phyloP scores from a whole-genome alignment of 805 yeast species.

The Lipomyces anomalus region DNA sequence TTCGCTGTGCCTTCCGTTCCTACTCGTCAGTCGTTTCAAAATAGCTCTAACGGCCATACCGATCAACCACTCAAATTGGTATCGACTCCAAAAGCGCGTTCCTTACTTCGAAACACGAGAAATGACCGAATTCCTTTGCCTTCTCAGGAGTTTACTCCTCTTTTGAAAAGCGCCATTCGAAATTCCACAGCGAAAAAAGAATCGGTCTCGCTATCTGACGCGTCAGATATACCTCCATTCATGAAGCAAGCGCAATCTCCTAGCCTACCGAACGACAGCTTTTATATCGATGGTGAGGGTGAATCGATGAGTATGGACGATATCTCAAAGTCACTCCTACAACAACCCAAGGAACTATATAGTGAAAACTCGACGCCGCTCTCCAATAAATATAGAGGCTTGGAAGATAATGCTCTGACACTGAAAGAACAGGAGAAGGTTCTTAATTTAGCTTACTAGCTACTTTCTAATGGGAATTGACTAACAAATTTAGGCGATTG shows the following conservation, averaged over 20 bases:
- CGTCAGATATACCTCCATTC: constrained; percentile 3
- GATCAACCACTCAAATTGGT: too few relatives aligned
- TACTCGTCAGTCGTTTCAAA: too few relatives aligned
- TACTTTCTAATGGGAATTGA: background rate
- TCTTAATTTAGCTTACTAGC: background rate
- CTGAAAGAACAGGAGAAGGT: constrained; percentile 26
- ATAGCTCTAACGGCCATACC: too few relatives aligned
- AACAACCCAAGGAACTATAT: constrained; percentile 1
- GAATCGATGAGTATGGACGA: constrained; percentile 18
- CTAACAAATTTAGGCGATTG: constrained; percentile 14
- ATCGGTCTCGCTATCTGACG: background rate
- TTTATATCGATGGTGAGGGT: constrained; percentile 3
- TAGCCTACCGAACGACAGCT: constrained; percentile 11
- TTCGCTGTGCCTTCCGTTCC: too few relatives aligned
- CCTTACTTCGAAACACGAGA: too few relatives aligned
- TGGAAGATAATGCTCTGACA: constrained; percentile 17
- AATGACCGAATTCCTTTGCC: too few relatives aligned
- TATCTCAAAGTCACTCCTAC: constrained; percentile 12
- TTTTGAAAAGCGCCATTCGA: constrained; percentile 15
- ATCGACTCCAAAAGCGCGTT: too few relatives aligned
- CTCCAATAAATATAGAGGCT: too few relatives aligned
- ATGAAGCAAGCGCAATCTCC: constrained; percentile 6
- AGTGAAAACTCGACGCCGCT: constrained; percentile 15
- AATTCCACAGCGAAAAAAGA: background rate
- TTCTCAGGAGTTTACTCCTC: constrained; percentile 20